Conservation (phyloP, 768 basidiomycete species). For the Roridomyces roridus region DNA sequence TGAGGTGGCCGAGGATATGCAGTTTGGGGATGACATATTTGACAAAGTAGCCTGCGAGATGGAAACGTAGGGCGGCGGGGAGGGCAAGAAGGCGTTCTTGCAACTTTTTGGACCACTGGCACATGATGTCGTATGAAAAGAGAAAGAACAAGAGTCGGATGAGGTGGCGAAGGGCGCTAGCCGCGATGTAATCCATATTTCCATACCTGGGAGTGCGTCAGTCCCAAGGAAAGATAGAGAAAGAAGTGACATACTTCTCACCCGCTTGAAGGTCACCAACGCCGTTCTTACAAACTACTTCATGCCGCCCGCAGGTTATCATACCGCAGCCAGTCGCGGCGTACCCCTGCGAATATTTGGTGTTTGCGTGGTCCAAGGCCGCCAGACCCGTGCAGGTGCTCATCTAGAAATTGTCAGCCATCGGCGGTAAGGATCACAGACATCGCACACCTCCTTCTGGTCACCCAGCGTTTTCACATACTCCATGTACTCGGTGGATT, state of each 20-base stretch:
- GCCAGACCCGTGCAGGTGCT: conserved; percentile 35
- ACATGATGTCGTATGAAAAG: conserved; percentile 38
- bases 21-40: conserved; percentile 36
- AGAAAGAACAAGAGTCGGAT: background rate
- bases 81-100: conserved; percentile 22
- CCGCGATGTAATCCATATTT: conserved; percentile 35
- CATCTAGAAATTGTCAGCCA: conserved; percentile 28
- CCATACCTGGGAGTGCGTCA: conserved; percentile 27
- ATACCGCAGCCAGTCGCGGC: conserved; percentile 30
- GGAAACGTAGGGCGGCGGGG: conserved; percentile 11
- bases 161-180: background rate
- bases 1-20: conserved; percentile 37
- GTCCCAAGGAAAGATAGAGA: background rate
- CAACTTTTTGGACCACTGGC: conserved; percentile 35
- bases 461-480: conserved; percentile 4
- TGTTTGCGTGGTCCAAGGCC: conserved; percentile 31
- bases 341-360: conserved; percentile 27
- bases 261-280: conserved; percentile 39
- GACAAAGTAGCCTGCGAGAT: background rate
- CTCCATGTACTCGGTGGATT: conserved; percentile 4
- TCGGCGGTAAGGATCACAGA: background rate
- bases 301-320: conserved; percentile 30
- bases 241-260: conserved; percentile 36
- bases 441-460: conserved; percentile 14
- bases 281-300: conserved; percentile 29